Evolutionary conservation across 805 yeast species (phyloP), one percentile per base, ranked within the genome.

Genomic region (Zygosaccharomyces pseudorouxii): DNA sequence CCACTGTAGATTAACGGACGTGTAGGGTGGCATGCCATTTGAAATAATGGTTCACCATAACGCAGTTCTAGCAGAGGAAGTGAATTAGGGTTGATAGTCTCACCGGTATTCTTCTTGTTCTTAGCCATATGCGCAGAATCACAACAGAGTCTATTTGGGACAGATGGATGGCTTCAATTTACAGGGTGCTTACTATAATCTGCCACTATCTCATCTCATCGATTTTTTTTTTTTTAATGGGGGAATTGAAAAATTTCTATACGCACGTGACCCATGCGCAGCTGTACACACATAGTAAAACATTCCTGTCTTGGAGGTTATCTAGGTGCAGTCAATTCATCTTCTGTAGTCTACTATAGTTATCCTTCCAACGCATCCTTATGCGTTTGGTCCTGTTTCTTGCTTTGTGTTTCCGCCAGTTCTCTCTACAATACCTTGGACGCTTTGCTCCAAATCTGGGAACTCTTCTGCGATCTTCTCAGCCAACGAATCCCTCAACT

Each of bases 21-120:
- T 8, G 80, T 68, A 0, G 97, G 97, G 62, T 90, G 96, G 20
- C 89, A 82, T 9, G 85, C 86, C 14, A 82, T 60, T 1, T 90
- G 70, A 63, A 90, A 89, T n/a, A 90, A 64, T 2, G 90, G 89
- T 41, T 84, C 87, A 0, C 70, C 65, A 49, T 69, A 73, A 36
- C 60, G 55, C 7, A 71, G 52, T 45, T 72, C 74, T n/a, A 70
- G 45, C 8, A 71, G 38, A 2, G 75, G 75, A n/a, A 37, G 38
- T 9, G 45, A 45, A 7, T 50, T 41, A 7, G 60, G 50, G 7
- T 37, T 27, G 18, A 46, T n/a, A 4, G 36, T 46, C 2, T 55
- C 54, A 9, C 33, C 49, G 8, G 48, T 53, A 33, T 57, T 56
- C n/a, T 37, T 38, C 47, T 52, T 58, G 10, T 43, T 28, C 48